Percentiles rank a stretch among this genome's conserved stretches.
Conservation (phyloP, 768 basidiomycete species). For the Suillus sp. region DNA sequence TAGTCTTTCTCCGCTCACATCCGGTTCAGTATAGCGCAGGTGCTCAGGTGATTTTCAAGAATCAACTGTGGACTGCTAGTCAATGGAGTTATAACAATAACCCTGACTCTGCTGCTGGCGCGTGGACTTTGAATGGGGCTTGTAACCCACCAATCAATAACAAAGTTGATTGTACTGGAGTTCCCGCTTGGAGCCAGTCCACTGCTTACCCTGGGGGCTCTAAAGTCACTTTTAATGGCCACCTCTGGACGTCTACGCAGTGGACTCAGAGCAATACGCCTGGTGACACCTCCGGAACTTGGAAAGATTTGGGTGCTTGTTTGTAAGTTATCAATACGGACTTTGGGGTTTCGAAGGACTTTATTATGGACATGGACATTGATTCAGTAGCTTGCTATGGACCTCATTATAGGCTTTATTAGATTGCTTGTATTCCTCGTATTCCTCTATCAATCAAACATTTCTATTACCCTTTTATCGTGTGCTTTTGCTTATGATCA, state of each 20-base stretch:
- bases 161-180: conserved; percentile 23
- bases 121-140: conserved; percentile 17
- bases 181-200: conserved; percentile 20
- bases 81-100: conserved; percentile 31
- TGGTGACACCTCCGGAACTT: conserved; percentile 29
- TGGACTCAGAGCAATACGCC: conserved; percentile 26
- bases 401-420: background rate
- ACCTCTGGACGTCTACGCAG: conserved; percentile 29
- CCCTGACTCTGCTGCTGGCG: conserved; percentile 18
- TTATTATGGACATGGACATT: background rate
- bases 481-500: background rate
- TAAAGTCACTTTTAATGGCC: conserved; percentile 17
- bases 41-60: conserved; percentile 23
- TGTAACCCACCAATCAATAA: conserved; percentile 29
- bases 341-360: background rate
- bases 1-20: background rate
- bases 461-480: background rate
- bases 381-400: background rate
- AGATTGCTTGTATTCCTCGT: background rate
- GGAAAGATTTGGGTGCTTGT: conserved; percentile 20
- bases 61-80: conserved; percentile 24
- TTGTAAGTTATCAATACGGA: too few relatives aligned
- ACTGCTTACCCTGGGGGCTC: conserved; percentile 24
- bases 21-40: conserved; percentile 27
- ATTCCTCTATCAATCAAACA: background rate